These are phyloP conservation scores for Eucalyptus pumila DNA, from an alignment of 345 rosid species.

Conservation along the genomic window DNA sequence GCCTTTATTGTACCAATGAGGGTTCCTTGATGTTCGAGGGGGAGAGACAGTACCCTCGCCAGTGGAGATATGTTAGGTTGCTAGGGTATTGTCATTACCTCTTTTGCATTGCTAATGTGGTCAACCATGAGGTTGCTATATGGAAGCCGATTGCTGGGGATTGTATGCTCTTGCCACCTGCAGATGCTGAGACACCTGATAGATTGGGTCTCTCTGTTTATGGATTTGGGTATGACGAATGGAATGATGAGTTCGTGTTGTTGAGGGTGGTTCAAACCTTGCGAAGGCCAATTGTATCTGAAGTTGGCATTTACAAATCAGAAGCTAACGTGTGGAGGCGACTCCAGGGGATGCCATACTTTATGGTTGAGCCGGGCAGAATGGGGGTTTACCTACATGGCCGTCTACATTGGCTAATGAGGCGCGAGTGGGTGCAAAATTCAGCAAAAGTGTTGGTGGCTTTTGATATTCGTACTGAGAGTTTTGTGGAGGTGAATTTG, in stretches of 20 bases:
- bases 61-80: constrained; percentile 3
- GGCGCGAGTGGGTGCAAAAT: not conserved
- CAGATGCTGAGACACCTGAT: not conserved
- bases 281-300: too few relatives aligned
- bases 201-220: not conserved
- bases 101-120: constrained; percentile 9
- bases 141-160: constrained; percentile 14
- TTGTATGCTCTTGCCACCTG: not conserved
- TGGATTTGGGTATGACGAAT: constrained; percentile 26
- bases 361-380: not conserved
- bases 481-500: not conserved
- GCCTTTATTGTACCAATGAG: not conserved
- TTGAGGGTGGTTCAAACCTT: constrained; percentile 14
- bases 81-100: constrained; percentile 27
- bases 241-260: constrained; percentile 14
- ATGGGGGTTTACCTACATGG: constrained; percentile 16
- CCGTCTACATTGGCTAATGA: constrained; percentile 27
- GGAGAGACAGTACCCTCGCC: constrained; percentile 7
- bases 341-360: constrained; percentile 4
- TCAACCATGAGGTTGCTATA: constrained; percentile 1
- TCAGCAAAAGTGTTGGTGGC: constrained; percentile 1
- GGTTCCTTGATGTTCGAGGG: not conserved
- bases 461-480: constrained; percentile 5
- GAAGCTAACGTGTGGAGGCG: too few relatives aligned
- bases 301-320: too few relatives aligned